A percentile compares a stretch with the other conserved stretches of the same genome.
Conservation (phyloP, 1,139 yeast species). For the Hansenula sp. region DNA sequence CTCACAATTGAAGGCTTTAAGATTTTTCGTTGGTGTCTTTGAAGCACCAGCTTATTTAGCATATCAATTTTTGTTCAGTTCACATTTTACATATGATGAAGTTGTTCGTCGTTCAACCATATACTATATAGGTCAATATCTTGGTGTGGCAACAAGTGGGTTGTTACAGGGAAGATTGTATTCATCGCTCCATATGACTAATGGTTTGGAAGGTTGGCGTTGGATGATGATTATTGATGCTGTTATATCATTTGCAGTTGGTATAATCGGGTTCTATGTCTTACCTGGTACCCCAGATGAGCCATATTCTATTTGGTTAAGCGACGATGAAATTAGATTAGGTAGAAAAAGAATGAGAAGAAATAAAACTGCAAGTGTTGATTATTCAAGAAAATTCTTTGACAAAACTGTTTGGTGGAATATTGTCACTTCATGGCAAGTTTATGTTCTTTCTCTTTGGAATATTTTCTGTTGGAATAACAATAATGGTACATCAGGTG, state of each 20-base stretch:
- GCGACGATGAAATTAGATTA: slow-evolving; percentile 53
- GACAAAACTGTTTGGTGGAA: slow-evolving; percentile 41
- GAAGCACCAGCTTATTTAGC: slow-evolving; percentile 61
- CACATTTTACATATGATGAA: slow-evolving; percentile 60
- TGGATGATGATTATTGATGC: slow-evolving; percentile 75
- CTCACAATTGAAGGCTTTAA: slow-evolving; percentile 24
- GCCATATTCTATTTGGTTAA: slow-evolving; percentile 52
- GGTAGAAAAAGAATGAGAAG: slow-evolving; percentile 49
- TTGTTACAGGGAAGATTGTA: slow-evolving; percentile 59
- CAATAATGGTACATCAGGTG: slow-evolving; percentile 37
- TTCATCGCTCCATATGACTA: slow-evolving; percentile 38
- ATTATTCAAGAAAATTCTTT: slow-evolving; percentile 26
- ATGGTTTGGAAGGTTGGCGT: slow-evolving; percentile 62
- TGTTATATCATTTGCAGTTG: slow-evolving; percentile 55
- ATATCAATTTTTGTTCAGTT: slow-evolving; percentile 58
- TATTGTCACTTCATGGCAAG: slow-evolving; percentile 31
- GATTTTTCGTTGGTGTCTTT: slow-evolving; percentile 46
- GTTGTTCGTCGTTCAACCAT: slow-evolving; percentile 57
- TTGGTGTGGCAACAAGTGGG: slow-evolving; percentile 62
- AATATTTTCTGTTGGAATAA: slow-evolving; percentile 64
- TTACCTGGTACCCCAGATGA: slow-evolving; percentile 70
- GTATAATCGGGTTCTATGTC: slow-evolving; percentile 55
- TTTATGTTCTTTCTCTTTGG: slow-evolving; percentile 9
- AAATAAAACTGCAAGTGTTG: slow-evolving; percentile 31
- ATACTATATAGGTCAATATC: slow-evolving; percentile 54